Evolutionary conservation across 139 green algal genomes (phyloP).

Genomic region (Chlorella sp.): DNA sequence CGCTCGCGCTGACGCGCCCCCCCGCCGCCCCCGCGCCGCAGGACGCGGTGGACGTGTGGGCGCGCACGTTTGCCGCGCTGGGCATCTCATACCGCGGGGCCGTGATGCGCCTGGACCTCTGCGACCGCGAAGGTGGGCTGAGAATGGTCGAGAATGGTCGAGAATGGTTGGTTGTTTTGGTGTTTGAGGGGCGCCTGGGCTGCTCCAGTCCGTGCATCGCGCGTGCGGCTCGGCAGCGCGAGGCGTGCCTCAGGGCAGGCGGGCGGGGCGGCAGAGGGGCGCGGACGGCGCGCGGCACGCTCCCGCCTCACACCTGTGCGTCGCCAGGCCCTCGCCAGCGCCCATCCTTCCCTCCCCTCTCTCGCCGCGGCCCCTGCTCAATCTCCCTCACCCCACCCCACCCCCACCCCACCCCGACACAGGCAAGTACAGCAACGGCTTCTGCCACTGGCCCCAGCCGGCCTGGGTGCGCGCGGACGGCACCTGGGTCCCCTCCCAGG

Average conservation of each 20-base stretch:
- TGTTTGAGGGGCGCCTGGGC: no score
- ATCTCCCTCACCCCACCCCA: neutral
- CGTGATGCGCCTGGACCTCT: constrained; percentile 82
- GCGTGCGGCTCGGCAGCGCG: no score
- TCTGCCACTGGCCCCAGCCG: constrained; percentile 68
- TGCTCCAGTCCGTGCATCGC: no score
- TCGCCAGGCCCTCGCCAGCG: no score
- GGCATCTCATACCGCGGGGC: constrained; percentile 73
- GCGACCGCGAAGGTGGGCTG: constrained; percentile 51
- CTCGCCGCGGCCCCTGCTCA: neutral
- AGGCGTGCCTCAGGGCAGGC: no score
- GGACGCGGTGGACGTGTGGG: constrained; percentile 72
- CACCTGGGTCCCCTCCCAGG: constrained; percentile 53
- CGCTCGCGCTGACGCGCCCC: neutral
- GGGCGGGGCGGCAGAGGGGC: no score
- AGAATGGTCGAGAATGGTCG: constrained; percentile 28
- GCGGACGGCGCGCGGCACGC: no score
- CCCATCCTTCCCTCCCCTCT: no score
- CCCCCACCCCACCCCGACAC: neutral
- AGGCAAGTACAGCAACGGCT: constrained; percentile 77
- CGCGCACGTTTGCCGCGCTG: constrained; percentile 74
- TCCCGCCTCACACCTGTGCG: no score
- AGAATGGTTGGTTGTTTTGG: no score
- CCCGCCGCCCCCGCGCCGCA: neutral
- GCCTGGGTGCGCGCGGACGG: constrained; percentile 64